Evolutionary conservation across 2,329 filamentous ascomycete species (phyloP).

Genomic region (Pyricularia sp.): DNA sequence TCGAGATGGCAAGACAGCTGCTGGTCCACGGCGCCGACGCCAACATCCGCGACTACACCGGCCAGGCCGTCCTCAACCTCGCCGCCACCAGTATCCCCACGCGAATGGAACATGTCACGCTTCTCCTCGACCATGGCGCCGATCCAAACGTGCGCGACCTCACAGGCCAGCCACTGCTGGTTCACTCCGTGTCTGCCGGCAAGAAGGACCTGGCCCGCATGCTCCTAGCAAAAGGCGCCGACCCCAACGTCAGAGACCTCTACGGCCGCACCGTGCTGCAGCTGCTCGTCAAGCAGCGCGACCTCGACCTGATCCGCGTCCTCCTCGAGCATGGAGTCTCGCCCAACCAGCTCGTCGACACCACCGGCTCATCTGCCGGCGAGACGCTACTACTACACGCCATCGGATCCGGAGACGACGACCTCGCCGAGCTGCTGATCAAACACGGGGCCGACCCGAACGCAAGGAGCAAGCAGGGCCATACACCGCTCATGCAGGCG

Average conservation of each 20-base stretch:
- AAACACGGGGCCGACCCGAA: slow-evolving; percentile 5
- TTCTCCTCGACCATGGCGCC: slow-evolving; percentile 22
- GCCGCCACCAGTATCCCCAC: slow-evolving; percentile 10
- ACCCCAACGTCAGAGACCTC: slow-evolving; percentile 7
- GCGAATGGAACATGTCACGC: slow-evolving; percentile 15
- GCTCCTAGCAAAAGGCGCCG: slow-evolving; percentile 8
- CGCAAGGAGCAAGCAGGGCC: slow-evolving; percentile 5
- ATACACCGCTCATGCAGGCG: slow-evolving; percentile 9
- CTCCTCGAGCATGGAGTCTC: slow-evolving; percentile 6
- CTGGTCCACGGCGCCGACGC: slow-evolving; percentile 23
- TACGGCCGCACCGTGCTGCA: slow-evolving; percentile 3
- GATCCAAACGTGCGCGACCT: slow-evolving; percentile 15
- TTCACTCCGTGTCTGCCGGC: slow-evolving; percentile 13
- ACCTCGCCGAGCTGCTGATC: slow-evolving; percentile 5
- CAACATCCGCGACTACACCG: slow-evolving; percentile 18
- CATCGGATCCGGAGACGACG: slow-evolving; percentile 9
- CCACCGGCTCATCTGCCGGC: background rate
- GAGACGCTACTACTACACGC: slow-evolving; percentile 22
- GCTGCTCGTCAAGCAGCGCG: background rate
- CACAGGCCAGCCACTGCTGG: slow-evolving; percentile 12
- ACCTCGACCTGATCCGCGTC: background rate
- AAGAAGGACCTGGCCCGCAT: slow-evolving; percentile 10
- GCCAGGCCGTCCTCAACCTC: slow-evolving; percentile 15
- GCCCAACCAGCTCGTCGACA: slow-evolving; percentile 7
- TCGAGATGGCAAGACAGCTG: slow-evolving; percentile 19